Percentiles rank a stretch among this genome's conserved stretches.
Conservation (phyloP, 345 rosid genomes). For the Lumnitzera littorea region DNA sequence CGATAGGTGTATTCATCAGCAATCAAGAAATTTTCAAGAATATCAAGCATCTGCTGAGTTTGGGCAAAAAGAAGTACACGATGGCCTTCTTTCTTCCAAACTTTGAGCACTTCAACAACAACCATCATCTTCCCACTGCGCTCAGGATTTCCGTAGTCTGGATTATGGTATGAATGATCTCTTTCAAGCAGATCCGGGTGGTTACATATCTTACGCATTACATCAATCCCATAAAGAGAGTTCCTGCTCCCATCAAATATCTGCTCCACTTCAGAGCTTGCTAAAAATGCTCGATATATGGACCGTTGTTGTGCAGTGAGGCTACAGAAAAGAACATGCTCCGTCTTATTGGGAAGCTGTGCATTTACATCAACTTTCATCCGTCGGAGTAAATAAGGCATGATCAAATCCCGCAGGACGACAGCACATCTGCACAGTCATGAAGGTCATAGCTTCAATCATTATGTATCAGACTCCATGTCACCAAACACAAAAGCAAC, state of each 20-base stretch:
- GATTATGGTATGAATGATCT: slow-evolving; percentile 63
- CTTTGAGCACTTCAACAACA: slow-evolving; percentile 73
- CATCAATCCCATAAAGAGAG: slow-evolving; percentile 91
- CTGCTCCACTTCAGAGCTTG: slow-evolving; percentile 92
- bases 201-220: slow-evolving; percentile 98
- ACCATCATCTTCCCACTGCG: slow-evolving; percentile 97
- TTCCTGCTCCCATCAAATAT: slow-evolving; percentile 75
- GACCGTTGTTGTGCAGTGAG: slow-evolving; percentile 87
- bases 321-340: slow-evolving; percentile 95
- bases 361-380: slow-evolving; percentile 90
- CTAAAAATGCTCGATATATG: slow-evolving; percentile 87
- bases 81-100: slow-evolving; percentile 87
- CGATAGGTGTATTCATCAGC: slow-evolving; percentile 61
- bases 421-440: slow-evolving; percentile 75
- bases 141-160: slow-evolving; percentile 88
- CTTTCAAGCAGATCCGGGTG: slow-evolving; percentile 98
- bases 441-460: too few relatives aligned
- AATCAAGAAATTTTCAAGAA: slow-evolving; percentile 71
- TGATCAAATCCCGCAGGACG: slow-evolving; percentile 87
- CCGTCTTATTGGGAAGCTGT: slow-evolving; percentile 82
- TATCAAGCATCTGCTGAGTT: slow-evolving; percentile 98
- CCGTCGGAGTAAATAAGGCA: slow-evolving; percentile 98
- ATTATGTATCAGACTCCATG: too few relatives aligned
- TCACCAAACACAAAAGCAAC: too few relatives aligned
- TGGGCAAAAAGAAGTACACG: slow-evolving; percentile 89